Conservation (phyloP, 2,329 filamentous ascomycete species). For the Monilinia fructigena region DNA sequence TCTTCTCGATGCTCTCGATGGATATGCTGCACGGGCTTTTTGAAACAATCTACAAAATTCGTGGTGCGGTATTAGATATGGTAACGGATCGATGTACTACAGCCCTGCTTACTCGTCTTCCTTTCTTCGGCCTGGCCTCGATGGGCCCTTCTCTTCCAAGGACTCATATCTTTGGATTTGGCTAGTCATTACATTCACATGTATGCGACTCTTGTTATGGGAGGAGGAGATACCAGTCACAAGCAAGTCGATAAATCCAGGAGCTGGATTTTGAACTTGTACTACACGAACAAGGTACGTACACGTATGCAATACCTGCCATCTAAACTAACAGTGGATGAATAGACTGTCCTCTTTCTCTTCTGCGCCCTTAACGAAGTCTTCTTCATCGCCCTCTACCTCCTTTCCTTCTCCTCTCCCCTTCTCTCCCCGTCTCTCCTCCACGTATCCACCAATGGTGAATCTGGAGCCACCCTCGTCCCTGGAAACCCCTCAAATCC, state of each 20-base stretch:
- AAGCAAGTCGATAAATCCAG: slow-evolving; percentile 89
- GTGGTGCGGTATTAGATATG: slow-evolving; percentile 98
- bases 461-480: slow-evolving; percentile 53
- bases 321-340: slow-evolving; percentile 20
- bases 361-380: slow-evolving; percentile 90
- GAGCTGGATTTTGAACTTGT: slow-evolving; percentile 87
- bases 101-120: slow-evolving; percentile 91
- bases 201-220: slow-evolving; percentile 91
- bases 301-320: slow-evolving; percentile 10
- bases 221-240: slow-evolving; percentile 74
- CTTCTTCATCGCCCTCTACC: slow-evolving; percentile 97
- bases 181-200: slow-evolving; percentile 99
- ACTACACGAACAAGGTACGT: slow-evolving; percentile 94
- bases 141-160: slow-evolving; percentile 92
- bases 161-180: slow-evolving; percentile 86
- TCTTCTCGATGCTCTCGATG: slow-evolving; percentile 94
- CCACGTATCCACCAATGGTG: slow-evolving; percentile 55
- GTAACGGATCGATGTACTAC: slow-evolving; percentile 98
- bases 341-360: slow-evolving; percentile 81
- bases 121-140: slow-evolving; percentile 90
- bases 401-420: slow-evolving; percentile 93
- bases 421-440: slow-evolving; percentile 82
- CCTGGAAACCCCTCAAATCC: slow-evolving; percentile 69
- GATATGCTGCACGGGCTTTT: slow-evolving; percentile 81
- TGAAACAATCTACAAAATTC: slow-evolving; percentile 92